phyloP scores from a whole-genome alignment of 108 stramenopile genomes.

The Cyclotella cryptica region DNA sequence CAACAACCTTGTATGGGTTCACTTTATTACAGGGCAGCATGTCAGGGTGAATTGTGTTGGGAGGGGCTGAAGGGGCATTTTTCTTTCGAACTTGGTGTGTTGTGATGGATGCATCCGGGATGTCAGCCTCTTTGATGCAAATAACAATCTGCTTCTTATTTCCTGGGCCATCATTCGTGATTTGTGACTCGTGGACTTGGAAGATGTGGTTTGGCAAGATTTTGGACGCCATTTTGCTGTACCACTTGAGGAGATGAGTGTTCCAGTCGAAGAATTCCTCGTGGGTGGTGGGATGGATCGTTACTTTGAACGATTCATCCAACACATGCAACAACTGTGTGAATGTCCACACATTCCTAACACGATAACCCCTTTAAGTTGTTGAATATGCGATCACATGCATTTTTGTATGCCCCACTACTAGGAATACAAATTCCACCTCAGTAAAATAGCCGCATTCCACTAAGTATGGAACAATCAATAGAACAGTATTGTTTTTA shows the following conservation, averaged over 20 bases:
- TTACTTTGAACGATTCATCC: neutral
- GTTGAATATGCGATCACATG: conserved; percentile 1
- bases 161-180: too few relatives aligned
- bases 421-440: neutral
- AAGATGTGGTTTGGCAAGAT: neutral
- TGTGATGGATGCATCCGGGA: too few relatives aligned
- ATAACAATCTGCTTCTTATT: too few relatives aligned
- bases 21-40: too few relatives aligned
- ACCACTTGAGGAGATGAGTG: neutral
- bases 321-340: neutral
- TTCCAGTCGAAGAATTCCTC: neutral
- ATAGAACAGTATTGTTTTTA: neutral
- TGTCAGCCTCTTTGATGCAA: too few relatives aligned
- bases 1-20: too few relatives aligned
- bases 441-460: neutral
- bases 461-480: neutral
- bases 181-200: neutral
- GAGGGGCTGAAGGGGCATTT: too few relatives aligned
- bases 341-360: neutral
- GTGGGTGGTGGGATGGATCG: neutral
- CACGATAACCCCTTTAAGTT: neutral
- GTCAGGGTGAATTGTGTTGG: too few relatives aligned
- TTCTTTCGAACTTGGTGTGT: too few relatives aligned
- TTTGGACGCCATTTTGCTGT: neutral
- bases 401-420: neutral